A percentile compares a stretch with the other conserved stretches of the same genome.
Conservation (phyloP, 345 rosid genomes). For the Ceriops decandra region DNA sequence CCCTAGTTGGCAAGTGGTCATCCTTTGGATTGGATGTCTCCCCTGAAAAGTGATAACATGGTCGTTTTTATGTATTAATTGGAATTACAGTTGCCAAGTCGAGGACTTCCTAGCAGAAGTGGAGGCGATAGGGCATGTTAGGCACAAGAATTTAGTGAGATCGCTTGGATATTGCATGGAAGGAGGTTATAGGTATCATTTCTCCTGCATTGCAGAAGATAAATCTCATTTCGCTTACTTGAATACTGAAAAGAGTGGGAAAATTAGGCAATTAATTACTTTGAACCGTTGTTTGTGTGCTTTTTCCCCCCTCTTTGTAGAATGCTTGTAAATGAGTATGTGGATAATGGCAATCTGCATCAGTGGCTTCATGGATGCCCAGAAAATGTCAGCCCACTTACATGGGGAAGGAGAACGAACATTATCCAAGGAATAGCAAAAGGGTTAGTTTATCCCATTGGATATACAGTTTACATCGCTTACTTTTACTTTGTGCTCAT, state of each 20-base stretch:
- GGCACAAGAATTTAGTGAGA: slow-evolving; percentile 65
- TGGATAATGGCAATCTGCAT: slow-evolving; percentile 65
- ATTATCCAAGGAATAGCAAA: slow-evolving; percentile 74
- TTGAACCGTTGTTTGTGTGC: not conserved
- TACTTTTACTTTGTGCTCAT: slow-evolving; percentile 1
- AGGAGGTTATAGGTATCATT: slow-evolving; percentile 50
- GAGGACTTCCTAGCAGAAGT: slow-evolving; percentile 45
- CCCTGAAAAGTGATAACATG: not conserved
- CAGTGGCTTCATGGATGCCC: slow-evolving; percentile 69
- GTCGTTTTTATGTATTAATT: not conserved
- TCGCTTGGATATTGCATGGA: slow-evolving; percentile 63
- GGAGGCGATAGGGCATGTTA: slow-evolving; percentile 46
- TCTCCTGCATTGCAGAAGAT: not conserved
- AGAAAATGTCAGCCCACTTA: slow-evolving; percentile 41
- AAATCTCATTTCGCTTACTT: not conserved
- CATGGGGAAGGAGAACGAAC: slow-evolving; percentile 53
- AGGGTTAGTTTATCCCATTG: slow-evolving; percentile 37
- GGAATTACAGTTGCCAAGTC: slow-evolving; percentile 32
- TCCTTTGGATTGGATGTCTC: not conserved
- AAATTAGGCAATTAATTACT: not conserved
- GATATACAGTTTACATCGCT: not conserved
- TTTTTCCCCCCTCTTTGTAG: slow-evolving; percentile 27
- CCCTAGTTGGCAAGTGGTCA: not conserved
- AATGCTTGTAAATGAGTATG: slow-evolving; percentile 62
- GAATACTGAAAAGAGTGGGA: not conserved